These are phyloP conservation scores for Geranium rotundifolium DNA, from an alignment of 345 rosid species.

Conservation along the genomic window DNA sequence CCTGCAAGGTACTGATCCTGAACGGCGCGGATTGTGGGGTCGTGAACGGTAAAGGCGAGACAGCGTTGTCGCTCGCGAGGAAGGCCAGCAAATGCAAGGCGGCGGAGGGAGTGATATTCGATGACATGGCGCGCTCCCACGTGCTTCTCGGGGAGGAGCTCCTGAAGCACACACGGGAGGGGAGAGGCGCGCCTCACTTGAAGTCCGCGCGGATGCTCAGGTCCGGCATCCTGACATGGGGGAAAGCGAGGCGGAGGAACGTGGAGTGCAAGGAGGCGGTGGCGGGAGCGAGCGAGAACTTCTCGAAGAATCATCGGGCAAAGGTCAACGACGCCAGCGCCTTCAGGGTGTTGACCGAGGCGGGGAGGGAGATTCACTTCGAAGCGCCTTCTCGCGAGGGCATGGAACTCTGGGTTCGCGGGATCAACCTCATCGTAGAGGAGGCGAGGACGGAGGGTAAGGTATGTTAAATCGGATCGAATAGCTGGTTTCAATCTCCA, in stretches of 20 bases:
- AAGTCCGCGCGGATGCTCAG: conserved; percentile 18
- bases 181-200: conserved; percentile 20
- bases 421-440: conserved; percentile 16
- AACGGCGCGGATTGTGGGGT: conserved; percentile 16
- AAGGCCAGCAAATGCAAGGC: conserved; percentile 17
- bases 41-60: conserved; percentile 13
- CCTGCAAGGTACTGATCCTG: conserved; percentile 22
- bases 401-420: conserved; percentile 19
- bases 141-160: conserved; percentile 22
- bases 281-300: conserved; percentile 15
- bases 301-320: conserved; percentile 17
- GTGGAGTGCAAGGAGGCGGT: conserved; percentile 23
- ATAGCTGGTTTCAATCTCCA: too few relatives aligned
- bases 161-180: conserved; percentile 22
- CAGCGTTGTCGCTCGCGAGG: conserved; percentile 19
- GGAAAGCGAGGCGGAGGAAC: conserved; percentile 21
- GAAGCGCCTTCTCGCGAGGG: conserved; percentile 12
- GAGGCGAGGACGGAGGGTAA: too few relatives aligned
- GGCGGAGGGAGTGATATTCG: conserved; percentile 19
- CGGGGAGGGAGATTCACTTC: conserved; percentile 23
- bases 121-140: conserved; percentile 17
- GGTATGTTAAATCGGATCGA: too few relatives aligned
- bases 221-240: conserved; percentile 19
- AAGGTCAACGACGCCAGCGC: conserved; percentile 1
- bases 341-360: conserved; percentile 20